Percentiles rank a stretch among this genome's conserved stretches.
phyloP scores from a whole-genome alignment of 768 basidiomycete genomes.

The Trametes maxima region DNA sequence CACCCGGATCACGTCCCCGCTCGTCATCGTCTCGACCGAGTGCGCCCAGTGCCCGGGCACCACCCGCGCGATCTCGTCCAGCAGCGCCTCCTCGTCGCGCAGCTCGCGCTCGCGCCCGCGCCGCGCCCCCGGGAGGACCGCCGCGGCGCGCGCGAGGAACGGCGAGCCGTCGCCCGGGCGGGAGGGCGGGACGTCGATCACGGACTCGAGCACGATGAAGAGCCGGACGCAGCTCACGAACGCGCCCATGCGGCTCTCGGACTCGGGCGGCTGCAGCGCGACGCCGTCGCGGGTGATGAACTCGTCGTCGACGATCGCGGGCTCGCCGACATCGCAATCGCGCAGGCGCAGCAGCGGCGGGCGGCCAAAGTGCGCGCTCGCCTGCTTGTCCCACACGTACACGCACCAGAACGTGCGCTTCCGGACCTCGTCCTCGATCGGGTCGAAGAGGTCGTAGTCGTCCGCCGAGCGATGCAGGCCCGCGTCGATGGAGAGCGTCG shows the following conservation, averaged over 20 bases:
- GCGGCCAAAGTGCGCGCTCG: slow-evolving; percentile 85
- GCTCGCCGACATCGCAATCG: slow-evolving; percentile 92
- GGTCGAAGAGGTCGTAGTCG: slow-evolving; percentile 83
- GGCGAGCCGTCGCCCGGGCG: slow-evolving; percentile 68
- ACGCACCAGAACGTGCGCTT: slow-evolving; percentile 98
- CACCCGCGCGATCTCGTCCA: slow-evolving; percentile 76
- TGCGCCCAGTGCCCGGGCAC: slow-evolving; percentile 82
- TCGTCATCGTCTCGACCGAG: slow-evolving; percentile 75
- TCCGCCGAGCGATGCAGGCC: slow-evolving; percentile 88
- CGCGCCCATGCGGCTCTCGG: slow-evolving; percentile 76
- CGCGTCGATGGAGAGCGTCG: slow-evolving; percentile 86
- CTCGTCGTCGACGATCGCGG: slow-evolving; percentile 85
- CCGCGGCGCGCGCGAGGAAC: slow-evolving; percentile 76
- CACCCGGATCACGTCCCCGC: slow-evolving; percentile 84
- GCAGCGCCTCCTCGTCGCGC: slow-evolving; percentile 75
- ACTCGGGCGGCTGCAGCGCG: slow-evolving; percentile 65
- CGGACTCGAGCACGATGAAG: slow-evolving; percentile 86
- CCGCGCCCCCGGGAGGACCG: slow-evolving; percentile 63
- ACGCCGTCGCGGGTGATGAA: slow-evolving; percentile 77
- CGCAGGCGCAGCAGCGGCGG: slow-evolving; percentile 84
- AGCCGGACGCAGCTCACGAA: slow-evolving; percentile 78
- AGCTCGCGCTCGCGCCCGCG: slow-evolving; percentile 67
- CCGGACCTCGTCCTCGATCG: slow-evolving; percentile 87
- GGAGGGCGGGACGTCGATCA: slow-evolving; percentile 79
- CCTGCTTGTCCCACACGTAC: slow-evolving; percentile 96